Percentiles rank a stretch among this genome's conserved stretches.
These are phyloP conservation scores for Aspergillus chevalieri DNA, from an alignment of 2,329 filamentous ascomycete species.

Conservation along the genomic window DNA sequence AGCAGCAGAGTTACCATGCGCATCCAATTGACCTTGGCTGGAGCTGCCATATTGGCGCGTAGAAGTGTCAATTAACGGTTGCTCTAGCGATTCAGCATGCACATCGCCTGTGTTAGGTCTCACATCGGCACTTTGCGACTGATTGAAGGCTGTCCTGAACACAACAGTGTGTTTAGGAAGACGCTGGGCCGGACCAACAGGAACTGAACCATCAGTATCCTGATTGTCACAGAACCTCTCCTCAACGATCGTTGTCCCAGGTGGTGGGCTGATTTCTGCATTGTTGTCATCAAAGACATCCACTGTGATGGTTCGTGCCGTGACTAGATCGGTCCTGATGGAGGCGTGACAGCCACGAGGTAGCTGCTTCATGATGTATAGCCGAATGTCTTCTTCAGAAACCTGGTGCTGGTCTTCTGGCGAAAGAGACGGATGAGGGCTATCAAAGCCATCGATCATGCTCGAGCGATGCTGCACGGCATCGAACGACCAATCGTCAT, in stretches of 20 bases:
- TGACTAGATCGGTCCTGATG: slow-evolving; percentile 38
- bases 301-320: slow-evolving; percentile 42
- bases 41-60: not conserved
- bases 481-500: slow-evolving; percentile 33
- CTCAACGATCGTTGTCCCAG: slow-evolving; percentile 41
- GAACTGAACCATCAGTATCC: slow-evolving; percentile 16
- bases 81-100: not conserved
- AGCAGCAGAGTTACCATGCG: not conserved
- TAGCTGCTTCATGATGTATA: slow-evolving; percentile 44
- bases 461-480: slow-evolving; percentile 31
- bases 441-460: slow-evolving; percentile 16
- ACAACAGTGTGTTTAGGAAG: slow-evolving; percentile 41
- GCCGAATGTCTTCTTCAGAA: slow-evolving; percentile 41
- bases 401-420: slow-evolving; percentile 32
- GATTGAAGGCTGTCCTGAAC: slow-evolving; percentile 41
- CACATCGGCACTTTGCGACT: slow-evolving; percentile 32
- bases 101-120: slow-evolving; percentile 12
- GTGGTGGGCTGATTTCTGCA: slow-evolving; percentile 39
- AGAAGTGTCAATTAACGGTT: not conserved
- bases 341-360: slow-evolving; percentile 38
- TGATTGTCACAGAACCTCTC: slow-evolving; percentile 47
- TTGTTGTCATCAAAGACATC: slow-evolving; percentile 40
- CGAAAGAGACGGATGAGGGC: slow-evolving; percentile 26
- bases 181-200: slow-evolving; percentile 33
- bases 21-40: not conserved